These are phyloP conservation scores for Trichosporon sp. DNA, from an alignment of 1,284 basidiomycete genomes.

Conservation along the genomic window DNA sequence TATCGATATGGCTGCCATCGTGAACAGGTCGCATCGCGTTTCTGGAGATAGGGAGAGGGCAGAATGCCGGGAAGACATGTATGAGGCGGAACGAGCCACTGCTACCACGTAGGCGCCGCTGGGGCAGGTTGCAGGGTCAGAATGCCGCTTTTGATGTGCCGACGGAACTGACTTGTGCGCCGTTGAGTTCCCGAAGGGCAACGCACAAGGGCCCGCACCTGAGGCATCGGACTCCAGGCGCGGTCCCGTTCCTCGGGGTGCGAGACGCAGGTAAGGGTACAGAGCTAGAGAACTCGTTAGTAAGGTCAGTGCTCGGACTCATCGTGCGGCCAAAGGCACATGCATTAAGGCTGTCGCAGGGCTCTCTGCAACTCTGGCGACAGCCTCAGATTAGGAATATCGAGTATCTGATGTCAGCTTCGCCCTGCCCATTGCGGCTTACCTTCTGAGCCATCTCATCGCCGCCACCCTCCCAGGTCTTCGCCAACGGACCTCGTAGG, in stretches of 20 bases:
- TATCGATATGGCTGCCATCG: background rate
- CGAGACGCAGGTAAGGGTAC: background rate
- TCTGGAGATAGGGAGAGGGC: background rate
- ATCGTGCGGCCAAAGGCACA: background rate
- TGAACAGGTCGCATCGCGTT: too few species aligned
- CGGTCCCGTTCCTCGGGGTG: constrained; percentile 3
- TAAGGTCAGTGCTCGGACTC: background rate
- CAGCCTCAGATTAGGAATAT: background rate
- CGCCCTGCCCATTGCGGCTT: constrained; percentile 15
- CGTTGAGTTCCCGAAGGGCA: background rate
- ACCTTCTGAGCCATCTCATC: constrained; percentile 64
- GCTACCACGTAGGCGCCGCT: constrained; percentile 10
- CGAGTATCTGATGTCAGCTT: constrained; percentile 21
- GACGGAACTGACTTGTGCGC: constrained; percentile 10
- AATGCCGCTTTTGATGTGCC: constrained; percentile 31
- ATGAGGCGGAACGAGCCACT: constrained; percentile 36
- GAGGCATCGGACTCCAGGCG: constrained; percentile 2
- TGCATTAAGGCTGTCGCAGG: constrained; percentile 6
- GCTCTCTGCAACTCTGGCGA: background rate
- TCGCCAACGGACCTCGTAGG: constrained; percentile 63
- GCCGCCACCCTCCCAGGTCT: constrained; percentile 84
- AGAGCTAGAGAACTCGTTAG: too few species aligned
- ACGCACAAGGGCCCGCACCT: constrained; percentile 3
- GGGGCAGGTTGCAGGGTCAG: constrained; percentile 30
- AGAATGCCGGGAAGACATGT: constrained; percentile 14